Conservation (phyloP, 345 rosid genomes). For the Camelina hispida region DNA sequence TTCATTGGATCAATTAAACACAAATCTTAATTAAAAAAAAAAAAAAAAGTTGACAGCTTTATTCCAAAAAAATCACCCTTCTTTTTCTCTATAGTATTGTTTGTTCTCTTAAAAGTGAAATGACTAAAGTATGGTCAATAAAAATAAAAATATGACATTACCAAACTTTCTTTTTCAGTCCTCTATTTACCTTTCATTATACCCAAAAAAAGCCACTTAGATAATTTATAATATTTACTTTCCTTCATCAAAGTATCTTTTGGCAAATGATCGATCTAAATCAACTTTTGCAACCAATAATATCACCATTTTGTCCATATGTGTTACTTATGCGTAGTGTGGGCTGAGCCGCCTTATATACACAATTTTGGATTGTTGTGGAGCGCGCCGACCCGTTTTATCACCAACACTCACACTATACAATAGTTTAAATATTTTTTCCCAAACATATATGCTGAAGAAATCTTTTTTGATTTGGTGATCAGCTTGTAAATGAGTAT, state of each 20-base stretch:
- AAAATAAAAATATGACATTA: slow-evolving; percentile 41
- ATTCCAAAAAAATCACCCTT: slow-evolving; percentile 27
- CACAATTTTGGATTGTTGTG: background rate
- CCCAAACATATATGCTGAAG: background rate
- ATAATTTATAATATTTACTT: background rate
- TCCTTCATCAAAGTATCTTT: slow-evolving; percentile 18
- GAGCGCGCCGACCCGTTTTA: background rate
- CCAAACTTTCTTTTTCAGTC: slow-evolving; percentile 47
- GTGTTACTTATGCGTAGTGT: background rate
- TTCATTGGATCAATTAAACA: slow-evolving; percentile 45
- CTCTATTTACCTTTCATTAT: slow-evolving; percentile 9
- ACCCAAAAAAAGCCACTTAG: slow-evolving; percentile 4
- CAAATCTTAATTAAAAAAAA: slow-evolving; percentile 9
- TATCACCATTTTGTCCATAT: background rate
- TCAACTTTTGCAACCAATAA: background rate
- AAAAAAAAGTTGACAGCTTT: slow-evolving; percentile 27
- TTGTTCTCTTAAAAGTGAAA: slow-evolving; percentile 27
- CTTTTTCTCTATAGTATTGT: background rate
- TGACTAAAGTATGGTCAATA: slow-evolving; percentile 38
- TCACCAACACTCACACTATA: background rate
- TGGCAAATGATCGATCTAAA: background rate
- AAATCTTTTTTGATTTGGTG: slow-evolving; percentile 9
- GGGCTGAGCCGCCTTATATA: background rate
- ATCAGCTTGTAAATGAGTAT: slow-evolving; percentile 62
- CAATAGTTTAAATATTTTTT: background rate